These are phyloP conservation scores for Pseudogymnoascus sp. DNA, from an alignment of 2,329 filamentous ascomycete genomes.

Conservation along the genomic window DNA sequence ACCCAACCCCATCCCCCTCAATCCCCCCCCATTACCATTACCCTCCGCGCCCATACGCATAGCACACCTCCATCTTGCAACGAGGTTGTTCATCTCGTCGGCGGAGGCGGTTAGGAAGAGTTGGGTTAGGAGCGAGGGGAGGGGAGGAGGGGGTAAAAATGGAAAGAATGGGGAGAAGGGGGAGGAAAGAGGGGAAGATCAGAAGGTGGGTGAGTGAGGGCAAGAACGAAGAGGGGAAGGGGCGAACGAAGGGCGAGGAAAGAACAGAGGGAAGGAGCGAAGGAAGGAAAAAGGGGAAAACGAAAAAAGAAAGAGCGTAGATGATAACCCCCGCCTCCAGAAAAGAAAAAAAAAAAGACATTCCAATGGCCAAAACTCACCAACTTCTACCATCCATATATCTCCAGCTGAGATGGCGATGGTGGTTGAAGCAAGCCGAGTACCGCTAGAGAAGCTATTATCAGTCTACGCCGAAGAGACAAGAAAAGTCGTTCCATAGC, in stretches of 20 bases:
- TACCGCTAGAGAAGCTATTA: too few relatives aligned
- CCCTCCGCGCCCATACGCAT: conserved; percentile 25
- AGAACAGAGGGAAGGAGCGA: background rate
- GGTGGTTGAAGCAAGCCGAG: too few relatives aligned
- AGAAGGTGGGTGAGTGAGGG: background rate
- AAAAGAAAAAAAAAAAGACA: background rate
- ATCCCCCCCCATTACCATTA: conserved; percentile 18
- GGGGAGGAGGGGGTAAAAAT: background rate
- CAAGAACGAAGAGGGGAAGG: background rate
- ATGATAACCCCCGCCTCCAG: background rate
- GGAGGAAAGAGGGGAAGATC: background rate
- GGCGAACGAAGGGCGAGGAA: background rate
- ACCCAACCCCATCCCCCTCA: conserved; percentile 27
- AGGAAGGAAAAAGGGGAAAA: background rate
- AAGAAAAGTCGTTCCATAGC: too few relatives aligned
- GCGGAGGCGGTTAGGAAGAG: conserved; percentile 24
- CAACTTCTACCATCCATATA: too few relatives aligned
- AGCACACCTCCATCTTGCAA: conserved; percentile 27
- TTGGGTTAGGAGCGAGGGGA: conserved; percentile 26
- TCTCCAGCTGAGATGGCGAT: too few relatives aligned
- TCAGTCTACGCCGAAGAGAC: too few relatives aligned
- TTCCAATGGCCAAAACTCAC: too few relatives aligned
- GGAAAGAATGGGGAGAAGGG: background rate
- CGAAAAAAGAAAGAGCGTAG: conserved; percentile 2
- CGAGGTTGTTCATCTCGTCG: conserved; percentile 26